These are phyloP conservation scores for Phytophthora kernoviae DNA, from an alignment of 352 stramenopile species.

Conservation along the genomic window DNA sequence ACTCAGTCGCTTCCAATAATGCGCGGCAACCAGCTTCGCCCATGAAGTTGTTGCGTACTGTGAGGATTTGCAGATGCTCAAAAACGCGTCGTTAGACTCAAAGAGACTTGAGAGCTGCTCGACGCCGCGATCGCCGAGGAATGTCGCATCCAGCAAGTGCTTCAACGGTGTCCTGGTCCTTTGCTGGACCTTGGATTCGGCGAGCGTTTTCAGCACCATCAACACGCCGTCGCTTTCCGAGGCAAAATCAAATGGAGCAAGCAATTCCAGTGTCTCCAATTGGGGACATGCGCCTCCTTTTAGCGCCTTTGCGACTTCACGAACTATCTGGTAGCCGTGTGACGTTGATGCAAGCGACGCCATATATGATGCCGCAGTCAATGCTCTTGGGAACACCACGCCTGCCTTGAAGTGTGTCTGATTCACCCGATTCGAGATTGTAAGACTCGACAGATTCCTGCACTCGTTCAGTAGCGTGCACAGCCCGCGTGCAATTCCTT, in stretches of 20 bases:
- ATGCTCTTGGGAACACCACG: constrained; percentile 41
- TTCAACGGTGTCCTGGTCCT: constrained; percentile 15
- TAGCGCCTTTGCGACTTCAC: constrained; percentile 44
- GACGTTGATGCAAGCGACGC: constrained; percentile 28
- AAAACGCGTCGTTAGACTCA: constrained; percentile 20
- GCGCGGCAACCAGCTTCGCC: constrained; percentile 49
- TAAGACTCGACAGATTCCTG: constrained; percentile 45
- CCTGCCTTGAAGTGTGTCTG: constrained; percentile 38
- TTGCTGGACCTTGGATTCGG: neutral
- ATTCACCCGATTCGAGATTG: constrained; percentile 57
- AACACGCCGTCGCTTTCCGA: constrained; percentile 58
- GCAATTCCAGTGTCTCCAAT: constrained; percentile 47
- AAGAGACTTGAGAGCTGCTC: constrained; percentile 43
- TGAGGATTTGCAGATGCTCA: constrained; percentile 36
- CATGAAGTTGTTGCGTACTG: constrained; percentile 70
- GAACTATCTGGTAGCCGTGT: constrained; percentile 46
- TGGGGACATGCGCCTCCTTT: constrained; percentile 37
- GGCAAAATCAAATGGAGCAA: constrained; percentile 66
- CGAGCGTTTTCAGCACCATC: constrained; percentile 39
- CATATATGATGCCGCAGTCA: constrained; percentile 24
- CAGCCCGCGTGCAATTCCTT: constrained; percentile 18
- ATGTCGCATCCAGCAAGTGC: constrained; percentile 58
- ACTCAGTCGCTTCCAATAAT: constrained; percentile 32
- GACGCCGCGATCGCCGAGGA: constrained; percentile 58
- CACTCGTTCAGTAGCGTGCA: constrained; percentile 41